Evolutionary conservation across 2,329 filamentous ascomycete species (phyloP), one percentile per base, ranked within the genome.

Genomic region (Knoxdaviesia capensis): DNA sequence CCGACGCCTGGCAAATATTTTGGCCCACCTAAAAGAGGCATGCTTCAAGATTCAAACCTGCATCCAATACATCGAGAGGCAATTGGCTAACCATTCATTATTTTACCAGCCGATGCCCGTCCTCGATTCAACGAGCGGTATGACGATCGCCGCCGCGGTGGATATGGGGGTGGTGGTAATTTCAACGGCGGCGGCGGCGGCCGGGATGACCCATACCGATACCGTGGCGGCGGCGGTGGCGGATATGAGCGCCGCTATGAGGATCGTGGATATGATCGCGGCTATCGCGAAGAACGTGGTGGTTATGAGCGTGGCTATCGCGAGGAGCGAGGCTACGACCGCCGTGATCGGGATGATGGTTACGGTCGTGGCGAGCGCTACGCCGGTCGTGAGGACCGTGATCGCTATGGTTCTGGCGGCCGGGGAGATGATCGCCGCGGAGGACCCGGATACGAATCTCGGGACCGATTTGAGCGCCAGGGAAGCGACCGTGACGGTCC

Each of bases 1-100:
- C 90, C 90, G 34, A 98, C 90, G 44, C 90, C 90, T 40, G 90
- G 90, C 65, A 96, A 96, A 68, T 98, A 98, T 72, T 96, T 94
- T 57, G 90, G 90, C 41, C 90, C 90, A 47, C 90, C 90, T 49
- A 98, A 98, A 77, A 75, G 90, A 69, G 87, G 87, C 90, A 66
- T 68, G 80, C 65, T 48, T 46, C 28, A 10, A 11, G 38, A 7
- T 39, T 11, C 31, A 6, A 11, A 29, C 31, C 6, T 41, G 40
- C 3, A 31, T 33, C 11, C 10, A 11, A 20, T 20, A 20, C 20
- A 20, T 20, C 20, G 20, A 20, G 20, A 20, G 3, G 20, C 34
- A 39, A 36, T 37, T 34, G 39, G 9, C 5, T 36, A 36, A 42
- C 20, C 28, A 8, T 9, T 11, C 5, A 7, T 3, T 38, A 38